phyloP scores from a whole-genome alignment of 208 protist species.

The Trypanosoma melophagium region DNA sequence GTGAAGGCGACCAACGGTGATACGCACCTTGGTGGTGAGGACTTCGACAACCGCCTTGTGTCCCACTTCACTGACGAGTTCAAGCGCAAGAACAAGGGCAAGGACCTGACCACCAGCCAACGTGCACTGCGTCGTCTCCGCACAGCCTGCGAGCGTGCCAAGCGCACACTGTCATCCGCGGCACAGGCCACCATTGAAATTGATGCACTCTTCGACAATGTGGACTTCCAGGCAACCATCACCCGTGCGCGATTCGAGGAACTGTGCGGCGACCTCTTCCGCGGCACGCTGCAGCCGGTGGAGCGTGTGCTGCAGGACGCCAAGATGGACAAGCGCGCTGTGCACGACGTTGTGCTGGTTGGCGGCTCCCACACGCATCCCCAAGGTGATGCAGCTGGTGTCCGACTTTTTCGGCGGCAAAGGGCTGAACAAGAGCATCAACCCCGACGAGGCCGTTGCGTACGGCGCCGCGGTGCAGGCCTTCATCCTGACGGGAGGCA shows the following conservation, averaged over 20 bases:
- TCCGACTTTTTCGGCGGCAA: constrained; percentile 94
- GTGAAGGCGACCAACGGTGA: constrained; percentile 98
- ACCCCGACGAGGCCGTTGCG: constrained; percentile 93
- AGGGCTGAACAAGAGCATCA: constrained; percentile 92
- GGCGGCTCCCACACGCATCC: constrained; percentile 97
- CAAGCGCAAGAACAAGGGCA: constrained; percentile 81
- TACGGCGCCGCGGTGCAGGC: constrained; percentile 97
- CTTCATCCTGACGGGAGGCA: constrained; percentile 89
- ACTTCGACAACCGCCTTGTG: constrained; percentile 92
- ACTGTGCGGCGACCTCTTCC: constrained; percentile 90
- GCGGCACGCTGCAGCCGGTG: constrained; percentile 73
- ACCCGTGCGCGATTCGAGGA: constrained; percentile 99
- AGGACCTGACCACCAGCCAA: constrained; percentile 71
- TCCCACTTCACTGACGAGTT: constrained; percentile 97
- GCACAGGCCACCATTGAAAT: constrained; percentile 96
- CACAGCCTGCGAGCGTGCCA: constrained; percentile 93
- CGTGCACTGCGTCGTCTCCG: constrained; percentile 78
- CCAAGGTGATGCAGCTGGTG: constrained; percentile 97
- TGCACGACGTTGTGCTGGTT: constrained; percentile 95
- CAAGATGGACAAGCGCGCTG: constrained; percentile 82
- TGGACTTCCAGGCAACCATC: constrained; percentile 97
- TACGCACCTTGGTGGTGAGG: constrained; percentile 97
- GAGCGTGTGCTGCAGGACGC: constrained; percentile 88
- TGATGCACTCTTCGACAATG: constrained; percentile 96
- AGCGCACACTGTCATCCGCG: constrained; percentile 96